Base-by-base conservation (phyloP, 225 moss, liverwort and hornwort species). In the Sphagnum tenellum region DNA sequence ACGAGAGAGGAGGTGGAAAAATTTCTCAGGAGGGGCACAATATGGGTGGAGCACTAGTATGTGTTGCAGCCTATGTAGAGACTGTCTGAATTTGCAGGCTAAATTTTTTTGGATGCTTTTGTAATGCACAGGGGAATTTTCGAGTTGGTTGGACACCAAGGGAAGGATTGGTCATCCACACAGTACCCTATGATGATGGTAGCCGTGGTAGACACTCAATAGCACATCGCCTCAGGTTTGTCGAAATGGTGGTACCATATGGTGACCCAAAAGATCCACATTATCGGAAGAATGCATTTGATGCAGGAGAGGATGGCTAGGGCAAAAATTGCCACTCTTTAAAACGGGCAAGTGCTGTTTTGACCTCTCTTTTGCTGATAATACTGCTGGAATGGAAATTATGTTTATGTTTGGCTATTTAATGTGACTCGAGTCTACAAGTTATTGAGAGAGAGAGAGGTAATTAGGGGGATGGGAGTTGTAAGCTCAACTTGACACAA, bases 231-330 rank as follows among this genome's bases (percentile, higher is more conserved):
- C 69, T 98, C 46, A 98, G 96, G 70, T 92, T 90, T 71, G 96
- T 98, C 56, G 96, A 98, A 72, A 98, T 98, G 96, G 96, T 98
- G 60, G 96, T 98, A 10, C 96, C 96, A 9, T 98, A 98, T 60
- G 96, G 96, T 3, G 96, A 98, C 60, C 96, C 96, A 50, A 82
- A 93, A 63, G 96, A 98, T 69, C 96, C 96, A n/a, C 92, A 98
- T 64, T 98, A 98, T 66, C 90, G 89, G 3, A 98, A 98, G 76
- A 98, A 98, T 67, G 96, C 96, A 3, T 93, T 98, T 62, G 96
- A 98, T 63, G 96, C 96, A 7, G 92, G 96, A 58, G 96, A 98
- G 79, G 96, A 93, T 56, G 96, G 96, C 44, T 79, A 90, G 7
- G 96, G 96, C 66, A 89, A 92, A 68, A 98, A 98, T 73, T 92